phyloP scores from a whole-genome alignment of 164 flowering plant species.

The Liriodendron chinense region DNA sequence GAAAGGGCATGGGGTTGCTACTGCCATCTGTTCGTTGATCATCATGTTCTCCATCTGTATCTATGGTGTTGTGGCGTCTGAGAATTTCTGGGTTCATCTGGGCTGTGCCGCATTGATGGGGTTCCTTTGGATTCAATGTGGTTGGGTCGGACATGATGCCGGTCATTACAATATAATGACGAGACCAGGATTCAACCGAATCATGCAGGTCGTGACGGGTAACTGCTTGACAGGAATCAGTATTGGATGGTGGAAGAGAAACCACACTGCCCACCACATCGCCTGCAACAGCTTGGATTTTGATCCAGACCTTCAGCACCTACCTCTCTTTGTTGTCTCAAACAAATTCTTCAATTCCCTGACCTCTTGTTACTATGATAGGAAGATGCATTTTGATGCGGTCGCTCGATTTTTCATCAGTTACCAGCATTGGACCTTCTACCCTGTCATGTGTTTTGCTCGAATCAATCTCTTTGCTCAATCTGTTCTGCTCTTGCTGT shows the following conservation, averaged over 20 bases:
- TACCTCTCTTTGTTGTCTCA: slow-evolving; percentile 58
- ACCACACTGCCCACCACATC: slow-evolving; percentile 66
- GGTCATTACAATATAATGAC: slow-evolving; percentile 57
- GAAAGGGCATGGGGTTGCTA: slow-evolving; percentile 41
- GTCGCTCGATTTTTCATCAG: slow-evolving; percentile 46
- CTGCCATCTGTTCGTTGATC: slow-evolving; percentile 20
- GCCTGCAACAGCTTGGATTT: slow-evolving; percentile 52
- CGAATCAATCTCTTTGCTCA: slow-evolving; percentile 49
- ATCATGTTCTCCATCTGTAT: slow-evolving; percentile 26
- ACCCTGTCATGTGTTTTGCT: slow-evolving; percentile 59
- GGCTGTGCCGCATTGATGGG: slow-evolving; percentile 46
- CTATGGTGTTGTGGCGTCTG: slow-evolving; percentile 36
- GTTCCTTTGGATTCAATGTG: slow-evolving; percentile 48
- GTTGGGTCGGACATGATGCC: slow-evolving; percentile 64
- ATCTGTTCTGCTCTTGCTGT: slow-evolving; percentile 47
- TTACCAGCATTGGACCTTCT: slow-evolving; percentile 58
- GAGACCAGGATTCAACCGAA: slow-evolving; percentile 27
- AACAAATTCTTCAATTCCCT: slow-evolving; percentile 36
- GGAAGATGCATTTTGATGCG: slow-evolving; percentile 41
- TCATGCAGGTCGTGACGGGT: slow-evolving; percentile 45
- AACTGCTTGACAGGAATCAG: slow-evolving; percentile 63
- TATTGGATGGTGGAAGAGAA: slow-evolving; percentile 78
- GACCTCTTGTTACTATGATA: slow-evolving; percentile 43
- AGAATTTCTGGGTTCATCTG: slow-evolving; percentile 34
- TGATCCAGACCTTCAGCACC: slow-evolving; percentile 60